phyloP scores from a whole-genome alignment of 441 rosid species.

The Melastoma candidum region DNA sequence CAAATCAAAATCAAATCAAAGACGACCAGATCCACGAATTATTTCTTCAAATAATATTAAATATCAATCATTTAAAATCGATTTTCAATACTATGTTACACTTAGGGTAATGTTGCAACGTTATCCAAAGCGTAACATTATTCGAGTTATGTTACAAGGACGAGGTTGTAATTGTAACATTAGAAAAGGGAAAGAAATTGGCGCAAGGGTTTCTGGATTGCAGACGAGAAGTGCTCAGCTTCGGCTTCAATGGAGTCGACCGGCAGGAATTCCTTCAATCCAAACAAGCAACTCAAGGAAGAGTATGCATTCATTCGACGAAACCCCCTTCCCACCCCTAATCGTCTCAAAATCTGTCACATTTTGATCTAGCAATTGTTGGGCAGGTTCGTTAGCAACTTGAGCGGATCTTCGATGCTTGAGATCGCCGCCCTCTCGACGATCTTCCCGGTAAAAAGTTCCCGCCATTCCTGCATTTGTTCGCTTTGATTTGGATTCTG shows the following conservation, averaged over 20 bases:
- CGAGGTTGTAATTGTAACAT: no score
- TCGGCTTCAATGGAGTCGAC: not conserved
- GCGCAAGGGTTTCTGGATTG: no score
- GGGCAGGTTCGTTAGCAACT: constrained; percentile 75
- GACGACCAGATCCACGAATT: no score
- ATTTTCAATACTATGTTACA: no score
- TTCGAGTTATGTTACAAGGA: no score
- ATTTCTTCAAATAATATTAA: no score
- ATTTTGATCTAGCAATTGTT: constrained; percentile 3
- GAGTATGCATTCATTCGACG: constrained; percentile 24
- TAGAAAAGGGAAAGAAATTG: no score
- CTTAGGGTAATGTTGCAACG: no score
- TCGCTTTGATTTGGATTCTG: not conserved
- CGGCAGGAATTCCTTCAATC: constrained; percentile 29
- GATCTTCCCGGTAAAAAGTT: constrained; percentile 41
- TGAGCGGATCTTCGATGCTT: constrained; percentile 66
- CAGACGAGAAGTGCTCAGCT: no score
- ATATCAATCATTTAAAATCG: no score
- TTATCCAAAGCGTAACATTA: no score
- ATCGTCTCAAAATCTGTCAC: not conserved
- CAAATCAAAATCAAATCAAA: no score
- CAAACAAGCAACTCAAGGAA: constrained; percentile 76
- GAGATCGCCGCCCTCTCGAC: constrained; percentile 56
- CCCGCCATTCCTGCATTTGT: not conserved
- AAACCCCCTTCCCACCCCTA: not conserved